Percentiles rank a stretch among this genome's conserved stretches.
These are phyloP conservation scores for Apiospora kogelbergensis DNA, from an alignment of 2,329 filamentous ascomycete genomes.

Conservation along the genomic window DNA sequence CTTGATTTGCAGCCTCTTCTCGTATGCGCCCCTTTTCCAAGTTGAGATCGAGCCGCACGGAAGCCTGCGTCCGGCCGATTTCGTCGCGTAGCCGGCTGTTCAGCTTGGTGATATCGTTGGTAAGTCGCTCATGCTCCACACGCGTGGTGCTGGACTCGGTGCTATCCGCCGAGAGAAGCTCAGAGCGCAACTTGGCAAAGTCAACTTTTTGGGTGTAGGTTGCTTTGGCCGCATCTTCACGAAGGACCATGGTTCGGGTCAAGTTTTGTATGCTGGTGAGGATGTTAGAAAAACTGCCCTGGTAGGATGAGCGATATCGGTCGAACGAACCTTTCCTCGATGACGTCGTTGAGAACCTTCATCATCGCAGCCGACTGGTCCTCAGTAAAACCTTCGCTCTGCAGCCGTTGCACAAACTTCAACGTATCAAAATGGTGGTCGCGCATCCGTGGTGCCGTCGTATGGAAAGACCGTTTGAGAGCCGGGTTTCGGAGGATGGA, in stretches of 20 bases:
- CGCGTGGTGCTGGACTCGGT: constrained; percentile 88
- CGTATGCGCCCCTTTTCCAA: constrained; percentile 94
- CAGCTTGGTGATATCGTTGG: constrained; percentile 92
- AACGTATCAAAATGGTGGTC: constrained; percentile 98
- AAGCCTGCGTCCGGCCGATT: constrained; percentile 90
- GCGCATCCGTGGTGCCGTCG: constrained; percentile 58
- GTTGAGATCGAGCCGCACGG: constrained; percentile 88
- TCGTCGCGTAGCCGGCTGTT: constrained; percentile 89
- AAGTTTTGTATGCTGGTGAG: constrained; percentile 82
- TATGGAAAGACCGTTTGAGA: constrained; percentile 61
- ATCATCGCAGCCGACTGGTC: constrained; percentile 98
- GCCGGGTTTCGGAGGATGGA: constrained; percentile 29
- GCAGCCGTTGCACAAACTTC: constrained; percentile 89
- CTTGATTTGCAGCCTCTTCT: constrained; percentile 94
- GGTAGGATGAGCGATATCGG: background rate
- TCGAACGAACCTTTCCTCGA: constrained; percentile 74
- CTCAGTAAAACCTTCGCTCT: constrained; percentile 91
- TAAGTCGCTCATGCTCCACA: constrained; percentile 85
- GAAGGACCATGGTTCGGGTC: constrained; percentile 94
- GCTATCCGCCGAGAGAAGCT: constrained; percentile 80
- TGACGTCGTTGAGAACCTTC: constrained; percentile 93
- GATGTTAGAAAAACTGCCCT: constrained; percentile 8
- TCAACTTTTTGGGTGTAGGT: constrained; percentile 57
- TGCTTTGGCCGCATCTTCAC: constrained; percentile 85
- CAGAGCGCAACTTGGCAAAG: constrained; percentile 25